Evolutionary conservation across 176 grass and related monocot genomes (phyloP).

Genomic region (Bonia amplexicaulis): DNA sequence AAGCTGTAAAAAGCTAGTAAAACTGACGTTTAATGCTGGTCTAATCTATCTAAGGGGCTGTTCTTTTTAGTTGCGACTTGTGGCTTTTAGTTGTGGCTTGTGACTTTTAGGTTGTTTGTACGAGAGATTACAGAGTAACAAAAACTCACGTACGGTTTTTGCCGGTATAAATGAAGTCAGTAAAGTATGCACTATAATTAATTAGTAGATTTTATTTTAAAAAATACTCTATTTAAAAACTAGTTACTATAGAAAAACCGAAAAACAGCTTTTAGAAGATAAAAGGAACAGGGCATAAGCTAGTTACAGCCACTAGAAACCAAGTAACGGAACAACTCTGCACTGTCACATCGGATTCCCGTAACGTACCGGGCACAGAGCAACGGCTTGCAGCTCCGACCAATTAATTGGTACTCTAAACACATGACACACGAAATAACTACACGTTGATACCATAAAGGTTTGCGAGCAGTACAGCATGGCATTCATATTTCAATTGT

Average conservation of each 20-base stretch:
- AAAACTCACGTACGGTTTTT: too few species aligned
- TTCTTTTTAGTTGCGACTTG: too few species aligned
- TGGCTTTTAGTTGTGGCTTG: too few species aligned
- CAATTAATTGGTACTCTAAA: constrained; percentile 17
- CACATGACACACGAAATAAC: constrained; percentile 13
- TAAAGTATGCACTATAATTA: too few species aligned
- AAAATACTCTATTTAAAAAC: too few species aligned
- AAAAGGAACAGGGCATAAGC: too few species aligned
- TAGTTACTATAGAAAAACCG: too few species aligned
- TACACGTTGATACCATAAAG: neutral
- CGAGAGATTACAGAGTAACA: too few species aligned
- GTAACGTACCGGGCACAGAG: neutral
- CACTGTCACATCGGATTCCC: constrained; percentile 16
- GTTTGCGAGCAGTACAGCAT: neutral
- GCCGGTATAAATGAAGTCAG: too few species aligned
- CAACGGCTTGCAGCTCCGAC: constrained; percentile 13
- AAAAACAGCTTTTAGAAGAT: too few species aligned
- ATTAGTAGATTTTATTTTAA: too few species aligned
- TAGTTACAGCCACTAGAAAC: neutral
- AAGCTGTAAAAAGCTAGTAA: neutral
- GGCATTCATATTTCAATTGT: neutral
- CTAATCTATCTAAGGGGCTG: neutral
- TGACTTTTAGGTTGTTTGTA: too few species aligned
- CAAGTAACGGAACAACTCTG: neutral
- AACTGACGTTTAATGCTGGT: neutral